Evolutionary conservation across 441 rosid species (phyloP).

Genomic region (Cnidoscolus chayamansa): DNA sequence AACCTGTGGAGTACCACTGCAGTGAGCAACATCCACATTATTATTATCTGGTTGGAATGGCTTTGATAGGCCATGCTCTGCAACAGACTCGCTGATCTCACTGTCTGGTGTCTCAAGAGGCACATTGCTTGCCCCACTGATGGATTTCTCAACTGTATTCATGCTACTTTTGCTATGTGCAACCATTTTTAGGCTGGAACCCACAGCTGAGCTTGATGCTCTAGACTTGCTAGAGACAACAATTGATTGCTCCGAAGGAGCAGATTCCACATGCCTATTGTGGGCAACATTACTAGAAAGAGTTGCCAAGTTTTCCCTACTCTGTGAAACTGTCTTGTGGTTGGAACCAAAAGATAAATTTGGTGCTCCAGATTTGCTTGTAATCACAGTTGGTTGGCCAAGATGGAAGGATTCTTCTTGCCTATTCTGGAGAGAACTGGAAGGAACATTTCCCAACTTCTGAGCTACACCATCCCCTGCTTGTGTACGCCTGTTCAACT

Average conservation of each 20-base stretch:
- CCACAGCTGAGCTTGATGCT: conserved; percentile 28
- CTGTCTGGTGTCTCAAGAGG: conserved; percentile 33
- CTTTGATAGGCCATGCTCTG: conserved; percentile 25
- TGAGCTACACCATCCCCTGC: conserved; percentile 40
- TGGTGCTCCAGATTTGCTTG: conserved; percentile 27
- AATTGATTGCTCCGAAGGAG: conserved; percentile 29
- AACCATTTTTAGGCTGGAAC: conserved; percentile 24
- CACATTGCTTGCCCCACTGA: conserved; percentile 27
- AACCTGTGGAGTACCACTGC: conserved; percentile 30
- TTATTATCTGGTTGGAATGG: conserved; percentile 32
- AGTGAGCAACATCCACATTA: conserved; percentile 32
- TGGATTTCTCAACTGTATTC: conserved; percentile 34
- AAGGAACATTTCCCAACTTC: conserved; percentile 39
- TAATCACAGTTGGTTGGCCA: conserved; percentile 27
- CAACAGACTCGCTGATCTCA: conserved; percentile 26
- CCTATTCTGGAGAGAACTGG: conserved; percentile 30
- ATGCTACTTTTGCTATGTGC: conserved; percentile 27
- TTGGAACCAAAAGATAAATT: conserved; percentile 25
- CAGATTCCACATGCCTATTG: conserved; percentile 37
- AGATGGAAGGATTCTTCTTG: conserved; percentile 33
- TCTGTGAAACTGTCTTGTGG: conserved; percentile 25
- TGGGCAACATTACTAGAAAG: conserved; percentile 28
- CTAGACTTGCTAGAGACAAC: conserved; percentile 24
- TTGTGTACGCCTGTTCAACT: conserved; percentile 70
- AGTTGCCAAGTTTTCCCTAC: conserved; percentile 37